Evolutionary conservation across 2,329 filamentous ascomycete genomes (phyloP).

Genomic region (Orbilia ellipsospora): DNA sequence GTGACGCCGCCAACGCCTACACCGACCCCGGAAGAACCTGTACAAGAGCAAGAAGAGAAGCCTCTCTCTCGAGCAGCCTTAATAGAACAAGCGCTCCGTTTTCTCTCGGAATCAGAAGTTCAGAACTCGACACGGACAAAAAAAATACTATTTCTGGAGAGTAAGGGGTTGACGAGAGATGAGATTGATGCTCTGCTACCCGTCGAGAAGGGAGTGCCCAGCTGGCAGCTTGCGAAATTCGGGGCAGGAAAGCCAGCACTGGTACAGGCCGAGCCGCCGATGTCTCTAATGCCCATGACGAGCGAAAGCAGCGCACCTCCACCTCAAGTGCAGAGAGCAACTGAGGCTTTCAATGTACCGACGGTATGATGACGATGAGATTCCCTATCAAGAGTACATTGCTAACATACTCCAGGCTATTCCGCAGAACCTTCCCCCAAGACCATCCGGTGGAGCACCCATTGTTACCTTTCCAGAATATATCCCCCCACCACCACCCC

Average conservation of each 20-base stretch:
- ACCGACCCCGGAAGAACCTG: slow-evolving; percentile 36
- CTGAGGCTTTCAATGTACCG: slow-evolving; percentile 16
- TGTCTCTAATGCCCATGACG: slow-evolving; percentile 42
- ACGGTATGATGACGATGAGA: slow-evolving; percentile 24
- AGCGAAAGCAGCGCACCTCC: slow-evolving; percentile 14
- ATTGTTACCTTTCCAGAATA: slow-evolving; percentile 79
- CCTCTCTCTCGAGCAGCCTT: slow-evolving; percentile 29
- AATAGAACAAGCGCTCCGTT: slow-evolving; percentile 49
- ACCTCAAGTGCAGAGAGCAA: slow-evolving; percentile 4
- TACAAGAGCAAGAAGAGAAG: slow-evolving; percentile 23
- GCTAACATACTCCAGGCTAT: slow-evolving; percentile 55
- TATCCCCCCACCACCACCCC: slow-evolving; percentile 67
- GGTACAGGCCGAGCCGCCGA: slow-evolving; percentile 48
- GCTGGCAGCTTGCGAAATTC: slow-evolving; percentile 43
- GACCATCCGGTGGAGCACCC: slow-evolving; percentile 61
- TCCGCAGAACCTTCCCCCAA: slow-evolving; percentile 63
- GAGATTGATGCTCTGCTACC: slow-evolving; percentile 48
- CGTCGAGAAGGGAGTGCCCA: slow-evolving; percentile 45
- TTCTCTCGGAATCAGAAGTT: slow-evolving; percentile 49
- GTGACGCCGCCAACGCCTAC: slow-evolving; percentile 4
- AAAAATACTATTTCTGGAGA: slow-evolving; percentile 45
- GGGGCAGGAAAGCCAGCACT: slow-evolving; percentile 31
- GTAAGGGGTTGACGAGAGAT: slow-evolving; percentile 49
- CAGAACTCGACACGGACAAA: slow-evolving; percentile 50
- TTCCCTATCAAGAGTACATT: not conserved